phyloP scores from a whole-genome alignment of 768 basidiomycete genomes.

The Kwoniella botswanensis region DNA sequence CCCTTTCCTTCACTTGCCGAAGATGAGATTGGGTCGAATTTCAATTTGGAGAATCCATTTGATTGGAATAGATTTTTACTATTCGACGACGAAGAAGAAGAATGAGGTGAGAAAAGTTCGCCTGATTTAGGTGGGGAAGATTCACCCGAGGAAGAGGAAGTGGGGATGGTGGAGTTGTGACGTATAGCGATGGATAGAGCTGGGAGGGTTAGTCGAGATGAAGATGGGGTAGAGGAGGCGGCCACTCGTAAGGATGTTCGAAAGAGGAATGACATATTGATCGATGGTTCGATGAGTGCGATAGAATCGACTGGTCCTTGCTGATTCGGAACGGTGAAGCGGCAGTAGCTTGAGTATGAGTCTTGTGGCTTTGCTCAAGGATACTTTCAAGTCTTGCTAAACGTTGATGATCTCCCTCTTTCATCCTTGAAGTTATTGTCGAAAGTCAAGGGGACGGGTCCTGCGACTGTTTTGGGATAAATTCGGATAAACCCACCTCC shows the following conservation, averaged over 20 bases:
- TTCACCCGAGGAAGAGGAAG: constrained; percentile 4
- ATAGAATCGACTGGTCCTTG: too few species aligned
- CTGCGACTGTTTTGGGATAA: constrained; percentile 12
- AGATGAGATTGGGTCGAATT: not conserved
- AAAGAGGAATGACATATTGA: constrained; percentile 2
- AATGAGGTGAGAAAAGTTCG: constrained; percentile 11
- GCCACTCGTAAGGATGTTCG: not conserved
- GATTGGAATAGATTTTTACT: not conserved
- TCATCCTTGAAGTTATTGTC: too few species aligned
- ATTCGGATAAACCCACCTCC: not conserved
- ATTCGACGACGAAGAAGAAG: not conserved
- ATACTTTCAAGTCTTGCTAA: too few species aligned
- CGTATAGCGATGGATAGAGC: not conserved
- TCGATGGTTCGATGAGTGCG: not conserved
- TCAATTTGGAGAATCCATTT: not conserved
- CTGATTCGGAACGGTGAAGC: too few species aligned
- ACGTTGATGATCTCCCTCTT: too few species aligned
- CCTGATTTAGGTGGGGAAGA: constrained; percentile 39
- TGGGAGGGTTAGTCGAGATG: not conserved
- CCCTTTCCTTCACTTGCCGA: not conserved
- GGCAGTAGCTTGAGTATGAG: too few species aligned
- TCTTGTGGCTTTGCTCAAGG: too few species aligned
- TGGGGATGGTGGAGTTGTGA: not conserved
- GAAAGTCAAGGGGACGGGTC: too few species aligned
- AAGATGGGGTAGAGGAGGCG: not conserved